A percentile compares a stretch with the other conserved stretches of the same genome.
phyloP scores from a whole-genome alignment of 2,329 filamentous ascomycete species.

The Alternaria sp. region DNA sequence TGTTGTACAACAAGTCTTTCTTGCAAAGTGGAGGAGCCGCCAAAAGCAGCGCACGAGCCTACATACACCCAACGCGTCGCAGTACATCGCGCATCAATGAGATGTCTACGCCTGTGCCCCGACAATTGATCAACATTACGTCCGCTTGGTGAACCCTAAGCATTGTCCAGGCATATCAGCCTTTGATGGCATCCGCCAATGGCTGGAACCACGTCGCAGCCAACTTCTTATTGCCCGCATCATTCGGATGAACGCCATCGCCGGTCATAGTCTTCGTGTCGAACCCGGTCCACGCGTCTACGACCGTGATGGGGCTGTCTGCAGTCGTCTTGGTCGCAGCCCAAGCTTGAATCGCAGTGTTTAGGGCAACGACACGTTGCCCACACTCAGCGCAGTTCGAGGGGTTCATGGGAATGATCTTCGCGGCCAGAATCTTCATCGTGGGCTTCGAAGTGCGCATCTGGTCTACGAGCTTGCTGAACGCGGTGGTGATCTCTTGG shows the following conservation, averaged over 20 bases:
- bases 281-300: constrained; percentile 31
- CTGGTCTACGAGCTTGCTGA: constrained; percentile 46
- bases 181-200: constrained; percentile 10
- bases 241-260: constrained; percentile 37
- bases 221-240: constrained; percentile 21
- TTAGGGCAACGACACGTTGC: constrained; percentile 20
- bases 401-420: constrained; percentile 17
- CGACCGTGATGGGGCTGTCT: constrained; percentile 19
- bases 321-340: constrained; percentile 13
- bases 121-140: no score
- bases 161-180: background rate
- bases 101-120: background rate
- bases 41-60: background rate
- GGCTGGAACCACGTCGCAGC: constrained; percentile 19
- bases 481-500: constrained; percentile 40
- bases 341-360: constrained; percentile 26
- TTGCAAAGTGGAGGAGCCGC: background rate
- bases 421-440: constrained; percentile 47
- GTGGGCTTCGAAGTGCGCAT: constrained; percentile 49
- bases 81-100: background rate
- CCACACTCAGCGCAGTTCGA: constrained; percentile 11
- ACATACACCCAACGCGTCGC: background rate
- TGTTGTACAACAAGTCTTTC: background rate
- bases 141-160: no score
- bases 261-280: constrained; percentile 24